Conservation (phyloP, 169 alveolate genomes). For the Plasmodium sp. region DNA sequence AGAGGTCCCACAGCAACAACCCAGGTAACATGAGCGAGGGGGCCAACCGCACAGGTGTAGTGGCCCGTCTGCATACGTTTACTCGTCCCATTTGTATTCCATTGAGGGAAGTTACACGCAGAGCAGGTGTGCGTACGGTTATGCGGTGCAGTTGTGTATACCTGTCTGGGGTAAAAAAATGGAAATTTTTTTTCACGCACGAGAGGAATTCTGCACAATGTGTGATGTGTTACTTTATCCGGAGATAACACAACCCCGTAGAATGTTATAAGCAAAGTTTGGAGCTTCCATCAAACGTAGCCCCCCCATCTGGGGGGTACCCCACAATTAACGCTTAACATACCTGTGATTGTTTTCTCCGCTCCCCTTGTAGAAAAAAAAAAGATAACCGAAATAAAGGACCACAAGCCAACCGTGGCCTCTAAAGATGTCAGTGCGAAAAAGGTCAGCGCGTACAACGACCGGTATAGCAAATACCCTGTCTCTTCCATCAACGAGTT, state of each 20-base stretch:
- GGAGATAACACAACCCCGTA: not conserved
- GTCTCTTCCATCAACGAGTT: constrained; percentile 13
- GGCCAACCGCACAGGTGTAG: not conserved
- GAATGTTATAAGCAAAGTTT: not conserved
- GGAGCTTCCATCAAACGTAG: not conserved
- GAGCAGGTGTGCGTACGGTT: not conserved
- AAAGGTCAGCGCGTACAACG: constrained; percentile 13
- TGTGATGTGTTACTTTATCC: not conserved
- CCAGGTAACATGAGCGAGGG: constrained; percentile 6
- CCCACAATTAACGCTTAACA: not conserved
- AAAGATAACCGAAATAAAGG: not conserved
- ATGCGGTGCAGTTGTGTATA: not conserved
- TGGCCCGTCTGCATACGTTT: not conserved
- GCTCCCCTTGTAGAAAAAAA: not conserved
- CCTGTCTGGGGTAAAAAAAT: not conserved
- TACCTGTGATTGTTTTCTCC: not conserved
- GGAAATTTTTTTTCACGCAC: not conserved
- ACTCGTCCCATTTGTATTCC: not conserved
- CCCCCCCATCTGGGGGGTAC: not conserved
- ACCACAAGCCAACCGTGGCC: not conserved
- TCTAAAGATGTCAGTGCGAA: constrained; percentile 27
- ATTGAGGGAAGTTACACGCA: not conserved
- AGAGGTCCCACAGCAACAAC: not conserved
- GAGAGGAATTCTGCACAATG: not conserved
- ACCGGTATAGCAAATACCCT: constrained; percentile 33